Evolutionary conservation across 768 basidiomycete species (phyloP), one percentile per base, ranked within the genome.

Genomic region (Trametes gibbosa): DNA sequence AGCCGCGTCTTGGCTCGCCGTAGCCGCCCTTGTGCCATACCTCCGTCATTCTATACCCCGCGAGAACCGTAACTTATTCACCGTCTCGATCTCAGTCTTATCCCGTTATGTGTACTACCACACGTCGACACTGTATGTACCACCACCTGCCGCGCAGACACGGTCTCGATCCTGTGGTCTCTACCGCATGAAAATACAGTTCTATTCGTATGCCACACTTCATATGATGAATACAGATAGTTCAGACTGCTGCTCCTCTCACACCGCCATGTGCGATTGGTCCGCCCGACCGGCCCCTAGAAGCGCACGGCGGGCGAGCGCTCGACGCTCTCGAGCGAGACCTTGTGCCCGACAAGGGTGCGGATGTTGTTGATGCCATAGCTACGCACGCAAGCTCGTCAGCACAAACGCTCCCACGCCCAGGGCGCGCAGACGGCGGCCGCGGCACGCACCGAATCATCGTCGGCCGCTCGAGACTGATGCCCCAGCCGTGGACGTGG

Each of bases 301-400:
- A 97, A 90, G 77, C 92, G 85, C 16, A 97, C 94, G 5, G 95
- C 95, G 0, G 94, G 84, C 24, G 92, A 87, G 70, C 86, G 89
- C 74, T 94, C 93, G 61, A 97, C 89, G 50, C 79, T 82, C 63
- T 95, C 95, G 68, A 97, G 83, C 47, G 92, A 87, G 12, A 92
- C 92, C 77, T 98, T 99, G 79, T 99, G 97, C 16, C 97, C 97
- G 46, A 99, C 92, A 39, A 99, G 79, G 16, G 95, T 94, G 64
- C 97, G 81, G 66, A 99, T 99, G 72, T 99, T 98, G 72, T 86
- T 95, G 70, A 99, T 95, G 19, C 93, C 95, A 74, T 98, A 99
- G 49, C 95, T 95, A 66, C 14, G 19, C 19, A 27, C 27, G 19
- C 19, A 3, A 48, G 42, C 23, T 56, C 16, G 50, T 50, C 23